These are phyloP conservation scores for Psilocybe cyanescens DNA, from an alignment of 768 basidiomycete genomes.

Conservation along the genomic window DNA sequence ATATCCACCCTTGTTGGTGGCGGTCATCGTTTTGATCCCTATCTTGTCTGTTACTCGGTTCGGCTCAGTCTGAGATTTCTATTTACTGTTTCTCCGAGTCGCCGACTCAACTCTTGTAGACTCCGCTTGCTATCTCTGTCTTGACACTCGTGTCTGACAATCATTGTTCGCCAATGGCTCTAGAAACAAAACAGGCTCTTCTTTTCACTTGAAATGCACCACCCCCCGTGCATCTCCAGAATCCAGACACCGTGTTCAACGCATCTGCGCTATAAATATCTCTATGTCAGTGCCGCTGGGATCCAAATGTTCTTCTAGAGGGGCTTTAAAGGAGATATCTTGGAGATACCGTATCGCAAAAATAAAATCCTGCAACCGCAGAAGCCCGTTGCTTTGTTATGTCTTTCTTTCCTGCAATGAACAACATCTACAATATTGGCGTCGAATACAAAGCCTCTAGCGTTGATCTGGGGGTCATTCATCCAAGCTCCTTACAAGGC, in stretches of 20 bases:
- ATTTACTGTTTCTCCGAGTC: constrained; percentile 16
- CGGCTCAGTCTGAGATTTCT: not conserved
- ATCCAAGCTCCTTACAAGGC: not conserved
- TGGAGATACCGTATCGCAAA: not conserved
- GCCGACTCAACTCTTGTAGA: constrained; percentile 23
- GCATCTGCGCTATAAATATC: not conserved
- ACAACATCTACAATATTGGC: constrained; percentile 3
- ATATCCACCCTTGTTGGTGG: not conserved
- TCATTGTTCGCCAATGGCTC: not conserved
- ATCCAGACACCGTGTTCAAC: not conserved
- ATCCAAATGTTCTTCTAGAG: not conserved
- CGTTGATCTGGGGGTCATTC: constrained; percentile 3
- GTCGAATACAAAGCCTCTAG: constrained; percentile 8
- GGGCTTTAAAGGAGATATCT: not conserved
- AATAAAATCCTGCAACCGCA: not conserved
- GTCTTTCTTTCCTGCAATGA: not conserved
- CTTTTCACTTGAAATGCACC: not conserved
- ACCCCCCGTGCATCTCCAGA: not conserved
- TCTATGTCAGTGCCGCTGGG: not conserved
- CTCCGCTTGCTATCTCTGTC: constrained; percentile 12
- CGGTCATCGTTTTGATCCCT: not conserved
- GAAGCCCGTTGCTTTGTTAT: not conserved
- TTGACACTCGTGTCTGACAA: constrained; percentile 1
- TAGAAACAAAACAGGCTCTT: not conserved
- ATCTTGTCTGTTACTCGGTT: not conserved